Conservation (phyloP, 176 grass and related monocot species). For the Rhipidocladum racemiflorum region DNA sequence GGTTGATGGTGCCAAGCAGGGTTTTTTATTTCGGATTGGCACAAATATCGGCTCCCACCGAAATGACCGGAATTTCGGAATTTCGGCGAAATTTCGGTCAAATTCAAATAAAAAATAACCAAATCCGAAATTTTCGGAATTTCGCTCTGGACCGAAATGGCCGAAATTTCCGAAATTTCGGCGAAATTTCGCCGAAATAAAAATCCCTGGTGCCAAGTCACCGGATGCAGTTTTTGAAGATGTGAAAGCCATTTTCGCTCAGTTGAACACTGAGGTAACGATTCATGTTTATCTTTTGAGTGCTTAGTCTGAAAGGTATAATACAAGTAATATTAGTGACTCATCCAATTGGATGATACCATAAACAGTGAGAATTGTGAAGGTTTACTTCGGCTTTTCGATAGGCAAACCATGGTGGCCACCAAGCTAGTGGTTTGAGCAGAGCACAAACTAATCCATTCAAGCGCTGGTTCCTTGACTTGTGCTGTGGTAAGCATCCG, state of each 20-base stretch:
- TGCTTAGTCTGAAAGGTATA: background rate
- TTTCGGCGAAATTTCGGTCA: no score
- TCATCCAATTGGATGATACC: background rate
- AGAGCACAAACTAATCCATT: slow-evolving; percentile 17
- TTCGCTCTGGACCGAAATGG: no score
- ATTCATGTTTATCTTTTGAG: background rate
- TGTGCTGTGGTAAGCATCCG: slow-evolving; percentile 25
- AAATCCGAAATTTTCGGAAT: no score
- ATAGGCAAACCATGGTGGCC: background rate
- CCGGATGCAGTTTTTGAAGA: slow-evolving; percentile 53
- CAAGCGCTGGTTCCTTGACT: slow-evolving; percentile 17
- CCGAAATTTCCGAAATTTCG: no score
- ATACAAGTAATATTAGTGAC: background rate
- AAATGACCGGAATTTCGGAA: no score
- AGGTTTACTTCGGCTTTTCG: background rate
- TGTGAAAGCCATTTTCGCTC: slow-evolving; percentile 47
- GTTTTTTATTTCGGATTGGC: no score
- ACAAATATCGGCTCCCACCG: no score
- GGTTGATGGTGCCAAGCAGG: slow-evolving; percentile 53
- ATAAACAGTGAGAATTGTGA: background rate
- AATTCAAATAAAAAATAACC: no score
- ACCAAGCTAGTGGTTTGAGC: background rate
- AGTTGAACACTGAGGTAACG: slow-evolving; percentile 27
- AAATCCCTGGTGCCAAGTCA: slow-evolving; percentile 38
- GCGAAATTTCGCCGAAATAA: no score